Conservation (phyloP, 73 alveolate species). For the Loxodes magnus region DNA sequence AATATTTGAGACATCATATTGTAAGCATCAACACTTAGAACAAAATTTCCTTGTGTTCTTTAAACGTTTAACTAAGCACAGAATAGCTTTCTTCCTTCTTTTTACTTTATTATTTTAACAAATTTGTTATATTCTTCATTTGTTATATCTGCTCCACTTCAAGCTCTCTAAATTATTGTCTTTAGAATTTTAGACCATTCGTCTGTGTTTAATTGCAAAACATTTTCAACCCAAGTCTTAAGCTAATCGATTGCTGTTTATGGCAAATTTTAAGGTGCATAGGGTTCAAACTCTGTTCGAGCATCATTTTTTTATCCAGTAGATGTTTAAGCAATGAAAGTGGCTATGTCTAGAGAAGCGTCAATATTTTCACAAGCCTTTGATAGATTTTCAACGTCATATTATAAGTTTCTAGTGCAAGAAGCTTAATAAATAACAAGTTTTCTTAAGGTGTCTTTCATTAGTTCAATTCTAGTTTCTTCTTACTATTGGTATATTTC, state of each 20-base stretch:
- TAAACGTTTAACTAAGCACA: too few relatives aligned
- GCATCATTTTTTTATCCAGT: neutral
- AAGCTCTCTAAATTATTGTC: too few relatives aligned
- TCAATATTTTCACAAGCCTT: constrained; percentile 7
- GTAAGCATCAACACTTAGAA: too few relatives aligned
- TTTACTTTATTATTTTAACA: too few relatives aligned
- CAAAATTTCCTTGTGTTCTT: too few relatives aligned
- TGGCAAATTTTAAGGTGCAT: neutral
- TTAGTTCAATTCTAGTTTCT: neutral
- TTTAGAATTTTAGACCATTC: neutral
- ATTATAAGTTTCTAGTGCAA: constrained; percentile 9
- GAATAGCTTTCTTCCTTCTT: too few relatives aligned
- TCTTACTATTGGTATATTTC: neutral
- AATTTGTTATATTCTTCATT: too few relatives aligned
- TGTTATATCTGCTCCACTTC: too few relatives aligned
- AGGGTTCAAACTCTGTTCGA: neutral
- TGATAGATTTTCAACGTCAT: constrained; percentile 7
- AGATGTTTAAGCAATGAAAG: neutral
- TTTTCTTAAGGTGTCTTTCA: constrained; percentile 2
- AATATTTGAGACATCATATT: too few relatives aligned
- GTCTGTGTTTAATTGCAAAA: neutral
- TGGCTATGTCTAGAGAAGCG: neutral
- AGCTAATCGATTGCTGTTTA: neutral
- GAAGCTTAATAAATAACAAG: constrained; percentile 18
- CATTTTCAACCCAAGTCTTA: neutral